Conservation (phyloP, 2,329 filamentous ascomycete species). For the Monosporascus cannonballus region DNA sequence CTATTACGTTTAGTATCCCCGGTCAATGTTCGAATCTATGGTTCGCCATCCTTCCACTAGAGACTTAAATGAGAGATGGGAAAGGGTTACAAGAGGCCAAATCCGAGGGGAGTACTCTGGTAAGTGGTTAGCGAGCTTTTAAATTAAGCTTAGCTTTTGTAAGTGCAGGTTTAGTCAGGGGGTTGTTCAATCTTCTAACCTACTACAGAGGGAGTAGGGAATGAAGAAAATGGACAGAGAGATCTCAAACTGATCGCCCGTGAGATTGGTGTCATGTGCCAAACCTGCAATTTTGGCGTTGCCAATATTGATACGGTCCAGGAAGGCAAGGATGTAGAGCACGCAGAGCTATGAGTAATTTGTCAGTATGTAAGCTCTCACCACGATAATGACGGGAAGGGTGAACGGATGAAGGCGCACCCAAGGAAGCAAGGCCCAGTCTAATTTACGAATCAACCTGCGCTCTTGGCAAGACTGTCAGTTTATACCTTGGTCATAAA, state of each 20-base stretch:
- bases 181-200: not conserved
- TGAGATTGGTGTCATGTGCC: conserved; percentile 52
- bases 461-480: conserved; percentile 21
- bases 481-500: not conserved
- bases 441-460: conserved; percentile 26
- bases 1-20: not conserved
- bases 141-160: too few species aligned
- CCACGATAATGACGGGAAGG: not conserved
- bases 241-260: conserved; percentile 62
- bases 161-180: too few species aligned
- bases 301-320: conserved; percentile 68
- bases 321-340: conserved; percentile 68
- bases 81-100: too few species aligned
- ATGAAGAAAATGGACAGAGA: conserved; percentile 81
- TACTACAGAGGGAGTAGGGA: conserved; percentile 63
- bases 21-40: not conserved
- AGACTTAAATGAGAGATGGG: too few species aligned
- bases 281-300: conserved; percentile 60
- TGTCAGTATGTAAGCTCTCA: not conserved
- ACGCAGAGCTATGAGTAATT: conserved; percentile 48
- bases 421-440: conserved; percentile 29
- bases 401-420: conserved; percentile 24
- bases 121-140: too few species aligned
- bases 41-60: too few species aligned
- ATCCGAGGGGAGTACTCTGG: too few species aligned